phyloP scores from a whole-genome alignment of 768 basidiomycete genomes.

The Cyclocybe cylindracea region DNA sequence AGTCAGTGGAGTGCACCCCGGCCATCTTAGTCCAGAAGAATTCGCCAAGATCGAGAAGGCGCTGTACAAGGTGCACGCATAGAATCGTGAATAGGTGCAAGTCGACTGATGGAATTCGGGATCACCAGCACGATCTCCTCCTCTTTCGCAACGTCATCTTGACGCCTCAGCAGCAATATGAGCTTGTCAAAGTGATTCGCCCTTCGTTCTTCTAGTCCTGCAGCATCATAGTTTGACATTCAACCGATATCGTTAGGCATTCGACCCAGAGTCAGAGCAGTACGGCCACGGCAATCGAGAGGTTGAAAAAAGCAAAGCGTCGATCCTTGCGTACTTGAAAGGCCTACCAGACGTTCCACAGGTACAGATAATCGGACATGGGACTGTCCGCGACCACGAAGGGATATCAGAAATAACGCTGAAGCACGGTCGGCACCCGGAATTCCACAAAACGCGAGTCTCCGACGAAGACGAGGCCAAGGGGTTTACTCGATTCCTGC shows the following conservation, averaged over 20 bases:
- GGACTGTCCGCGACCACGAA: constrained; percentile 75
- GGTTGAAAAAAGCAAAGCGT: constrained; percentile 65
- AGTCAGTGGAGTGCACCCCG: constrained; percentile 72
- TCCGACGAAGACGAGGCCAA: constrained; percentile 69
- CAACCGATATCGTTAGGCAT: constrained; percentile 46
- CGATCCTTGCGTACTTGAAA: constrained; percentile 84
- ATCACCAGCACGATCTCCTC: constrained; percentile 60
- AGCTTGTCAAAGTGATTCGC: constrained; percentile 70
- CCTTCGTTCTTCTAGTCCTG: not conserved
- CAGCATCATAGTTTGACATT: not conserved
- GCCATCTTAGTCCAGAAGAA: constrained; percentile 55
- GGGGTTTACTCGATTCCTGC: constrained; percentile 79
- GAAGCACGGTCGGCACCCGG: constrained; percentile 82
- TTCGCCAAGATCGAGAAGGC: constrained; percentile 65
- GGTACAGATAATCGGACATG: constrained; percentile 90
- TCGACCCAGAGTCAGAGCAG: constrained; percentile 57
- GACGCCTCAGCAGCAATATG: constrained; percentile 81
- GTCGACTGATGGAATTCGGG: not conserved
- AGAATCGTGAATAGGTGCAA: not conserved
- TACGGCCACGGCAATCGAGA: constrained; percentile 91
- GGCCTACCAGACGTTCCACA: constrained; percentile 84
- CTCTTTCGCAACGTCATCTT: constrained; percentile 71
- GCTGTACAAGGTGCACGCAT: constrained; percentile 67
- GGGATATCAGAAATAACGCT: constrained; percentile 79
- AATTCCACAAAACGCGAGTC: constrained; percentile 80